A percentile compares a stretch with the other conserved stretches of the same genome.
Evolutionary conservation across 768 basidiomycete species (phyloP).

Genomic region (Boletus rubropictus): DNA sequence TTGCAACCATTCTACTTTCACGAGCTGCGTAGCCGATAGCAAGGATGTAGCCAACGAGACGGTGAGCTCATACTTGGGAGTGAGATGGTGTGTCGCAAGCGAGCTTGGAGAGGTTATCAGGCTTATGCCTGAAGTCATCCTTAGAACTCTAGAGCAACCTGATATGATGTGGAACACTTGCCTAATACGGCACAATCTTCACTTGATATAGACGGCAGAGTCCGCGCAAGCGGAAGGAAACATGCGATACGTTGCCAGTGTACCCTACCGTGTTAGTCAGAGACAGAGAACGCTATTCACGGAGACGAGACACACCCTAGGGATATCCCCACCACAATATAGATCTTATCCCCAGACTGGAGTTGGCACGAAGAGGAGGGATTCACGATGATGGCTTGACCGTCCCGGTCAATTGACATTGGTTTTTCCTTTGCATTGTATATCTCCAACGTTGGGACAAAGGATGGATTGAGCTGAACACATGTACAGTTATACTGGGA

Average conservation of each 20-base stretch:
- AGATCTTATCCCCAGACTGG: conserved; percentile 49
- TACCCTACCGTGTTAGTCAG: conserved; percentile 33
- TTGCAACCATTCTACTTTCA: conserved; percentile 61
- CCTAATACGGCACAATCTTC: conserved; percentile 51
- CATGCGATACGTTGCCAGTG: conserved; percentile 49
- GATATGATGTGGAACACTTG: conserved; percentile 26
- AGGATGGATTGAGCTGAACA: conserved; percentile 44
- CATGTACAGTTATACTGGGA: not conserved
- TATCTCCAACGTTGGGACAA: conserved; percentile 45
- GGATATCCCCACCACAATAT: conserved; percentile 38
- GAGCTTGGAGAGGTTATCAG: conserved; percentile 40
- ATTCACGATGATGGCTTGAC: conserved; percentile 31
- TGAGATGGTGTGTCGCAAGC: conserved; percentile 61
- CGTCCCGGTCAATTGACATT: conserved; percentile 38
- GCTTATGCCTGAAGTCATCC: conserved; percentile 41
- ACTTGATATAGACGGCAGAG: conserved; percentile 33
- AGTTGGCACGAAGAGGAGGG: conserved; percentile 38
- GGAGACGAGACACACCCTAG: conserved; percentile 39
- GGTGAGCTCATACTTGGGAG: conserved; percentile 44
- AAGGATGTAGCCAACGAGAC: conserved; percentile 52
- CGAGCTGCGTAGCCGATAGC: conserved; percentile 51
- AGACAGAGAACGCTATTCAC: not conserved
- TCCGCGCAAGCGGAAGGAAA: conserved; percentile 37
- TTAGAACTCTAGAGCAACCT: not conserved
- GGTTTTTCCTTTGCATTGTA: conserved; percentile 44